These are phyloP conservation scores for Ustilago tritici DNA, from an alignment of 1,284 basidiomycete genomes.

Conservation along the genomic window DNA sequence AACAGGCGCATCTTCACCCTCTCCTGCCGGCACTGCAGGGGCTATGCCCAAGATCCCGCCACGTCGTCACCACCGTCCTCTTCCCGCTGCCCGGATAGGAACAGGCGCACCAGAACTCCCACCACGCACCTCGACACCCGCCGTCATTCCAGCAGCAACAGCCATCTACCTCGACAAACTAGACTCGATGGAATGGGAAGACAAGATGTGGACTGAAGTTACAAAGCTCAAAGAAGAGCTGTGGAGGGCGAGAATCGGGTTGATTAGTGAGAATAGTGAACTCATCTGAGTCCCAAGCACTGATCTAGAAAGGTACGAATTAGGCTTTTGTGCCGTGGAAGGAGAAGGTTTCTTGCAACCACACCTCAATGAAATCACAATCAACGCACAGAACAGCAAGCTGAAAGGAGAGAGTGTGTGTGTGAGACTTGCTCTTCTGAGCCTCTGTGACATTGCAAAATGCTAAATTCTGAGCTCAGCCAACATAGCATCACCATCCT, in stretches of 20 bases:
- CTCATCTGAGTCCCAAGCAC: background rate
- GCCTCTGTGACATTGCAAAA: background rate
- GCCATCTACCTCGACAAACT: slow-evolving; percentile 34
- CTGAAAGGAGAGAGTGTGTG: background rate
- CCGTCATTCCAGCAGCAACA: slow-evolving; percentile 8
- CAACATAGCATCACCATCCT: slow-evolving; percentile 31
- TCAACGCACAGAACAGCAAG: background rate
- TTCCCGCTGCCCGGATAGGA: background rate
- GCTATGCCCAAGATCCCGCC: slow-evolving; percentile 24
- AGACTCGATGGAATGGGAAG: slow-evolving; percentile 58
- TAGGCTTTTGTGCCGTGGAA: background rate
- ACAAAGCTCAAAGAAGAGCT: slow-evolving; percentile 62
- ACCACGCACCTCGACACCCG: slow-evolving; percentile 6
- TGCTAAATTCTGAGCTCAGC: slow-evolving; percentile 12
- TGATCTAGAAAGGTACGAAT: too few species aligned
- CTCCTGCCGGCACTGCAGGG: slow-evolving; percentile 4
- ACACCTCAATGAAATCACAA: background rate
- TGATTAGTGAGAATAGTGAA: slow-evolving; percentile 24
- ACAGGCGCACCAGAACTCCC: slow-evolving; percentile 3
- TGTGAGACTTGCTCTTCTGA: background rate
- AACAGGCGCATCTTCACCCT: slow-evolving; percentile 16
- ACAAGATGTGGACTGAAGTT: slow-evolving; percentile 62
- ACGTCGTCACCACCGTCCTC: slow-evolving; percentile 19
- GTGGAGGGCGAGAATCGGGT: slow-evolving; percentile 53
- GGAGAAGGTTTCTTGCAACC: background rate